Evolutionary conservation across 1,284 basidiomycete genomes (phyloP), one percentile per base, ranked within the genome.

Genomic region (Vanrija pseudolonga): DNA sequence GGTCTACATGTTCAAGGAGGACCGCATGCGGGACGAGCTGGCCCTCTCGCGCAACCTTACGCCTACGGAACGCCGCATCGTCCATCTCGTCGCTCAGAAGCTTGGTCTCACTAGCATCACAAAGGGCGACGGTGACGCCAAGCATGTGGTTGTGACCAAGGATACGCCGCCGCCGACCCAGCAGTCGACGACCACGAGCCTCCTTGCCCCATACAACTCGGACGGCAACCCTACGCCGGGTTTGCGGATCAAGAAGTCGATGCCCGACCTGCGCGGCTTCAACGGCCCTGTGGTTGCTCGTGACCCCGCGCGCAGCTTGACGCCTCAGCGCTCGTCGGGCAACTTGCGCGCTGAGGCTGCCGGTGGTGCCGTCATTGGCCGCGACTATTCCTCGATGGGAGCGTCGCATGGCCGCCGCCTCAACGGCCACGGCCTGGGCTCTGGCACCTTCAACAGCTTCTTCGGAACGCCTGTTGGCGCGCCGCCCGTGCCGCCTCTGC

Each of bases 1-100:
- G 62, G 91, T 98, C 53, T 79, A 98, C 45, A 82, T 98, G 41
- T 99, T 99, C 85, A 97, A 96, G 78, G 94, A 97, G 67, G 95
- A 98, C 74, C 86, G 84, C 61, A 94, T 98, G 90, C 85, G 96
- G 32, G 95, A 98, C 67, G 95, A 98, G 76, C 84, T 98, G 40
- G 89, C 92, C 5, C 98, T 98, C 74, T 94, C 93, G 32, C 81
- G 90, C 58, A 87, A 86, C 18, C 82, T 98, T 18, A 82, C 84
- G 19, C 83, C 91, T 17, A 87, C 88, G 69, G 94, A 98, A 75
- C 80, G 95, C 50, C 81, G 93, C 58, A 88, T 93, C 18, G 95
- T 98, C 18, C 95, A 99, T 74, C 82, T 98, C 51, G 89, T 98
- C 50, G 94, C 96, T 3, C 91, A 95, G 77, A 96, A 92, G 77